Base-by-base conservation (phyloP, 2,329 filamentous ascomycete genomes). In the Penicillium sp. region DNA sequence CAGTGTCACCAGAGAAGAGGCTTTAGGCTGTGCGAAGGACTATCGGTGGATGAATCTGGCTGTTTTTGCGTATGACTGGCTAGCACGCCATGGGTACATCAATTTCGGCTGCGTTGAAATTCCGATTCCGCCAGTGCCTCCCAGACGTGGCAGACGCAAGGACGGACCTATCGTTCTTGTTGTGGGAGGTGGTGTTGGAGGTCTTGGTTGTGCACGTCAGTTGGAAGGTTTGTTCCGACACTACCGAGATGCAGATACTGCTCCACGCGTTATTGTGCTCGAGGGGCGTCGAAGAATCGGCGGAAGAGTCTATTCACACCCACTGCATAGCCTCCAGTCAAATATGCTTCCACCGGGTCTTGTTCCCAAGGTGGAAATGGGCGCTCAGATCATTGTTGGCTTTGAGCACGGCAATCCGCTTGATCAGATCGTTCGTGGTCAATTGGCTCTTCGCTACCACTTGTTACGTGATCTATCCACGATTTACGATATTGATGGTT, bases 311-410 rank as follows among this genome's bases (percentile, higher is more conserved):
- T 97, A 96, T 73, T 99, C 94, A 48, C 90, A 87, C 67, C 83
- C 82, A 43, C 71, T 86, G 54, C 76, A 75, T 77, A 80, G 85
- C 76, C 75, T 87, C 76, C 70, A 82, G 70, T 72, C 77, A 51
- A 67, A 77, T 66, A 72, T 74, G 59, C 62, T 84, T 67, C 74
- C 79, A 68, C 64, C 78, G 60, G 68, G 78, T 73, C 83, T 80
- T 70, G 82, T 74, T 46, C 88, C 87, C 66, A 97, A 92, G 18
- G 94, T 90, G 29, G 94, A 99, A 70, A 95, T 96, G 86, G 94
- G 94, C 26, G 94, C 93, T 50, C 96, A 99, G 80, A 97, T 99
- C 54, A 91, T 99, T 56, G 96, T 95, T 31, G 94, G 94, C 0
- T 99, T 97, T 69, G 91, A 97, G 61, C 85, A 90, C 60, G 95